phyloP scores from a whole-genome alignment of 768 basidiomycete species.

The Ramaria sp. region DNA sequence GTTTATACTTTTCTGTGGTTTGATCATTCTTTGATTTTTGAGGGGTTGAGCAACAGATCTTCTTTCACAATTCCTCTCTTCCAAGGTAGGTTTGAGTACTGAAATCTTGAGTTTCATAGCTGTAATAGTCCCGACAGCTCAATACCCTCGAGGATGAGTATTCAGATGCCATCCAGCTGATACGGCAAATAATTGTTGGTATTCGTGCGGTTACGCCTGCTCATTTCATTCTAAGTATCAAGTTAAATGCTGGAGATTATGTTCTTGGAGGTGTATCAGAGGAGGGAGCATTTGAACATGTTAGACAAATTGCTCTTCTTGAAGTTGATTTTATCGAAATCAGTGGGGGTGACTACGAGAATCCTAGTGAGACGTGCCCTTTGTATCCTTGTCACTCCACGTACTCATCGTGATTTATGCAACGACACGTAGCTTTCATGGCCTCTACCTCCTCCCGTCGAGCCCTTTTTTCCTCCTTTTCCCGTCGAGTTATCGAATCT shows the following conservation, averaged over 20 bases:
- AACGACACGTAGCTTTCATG: slow-evolving; percentile 18
- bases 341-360: slow-evolving; percentile 80
- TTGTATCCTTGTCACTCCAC: not conserved
- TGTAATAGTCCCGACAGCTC: slow-evolving; percentile 20
- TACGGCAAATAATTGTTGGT: slow-evolving; percentile 40
- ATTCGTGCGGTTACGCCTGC: slow-evolving; percentile 45
- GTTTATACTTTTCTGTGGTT: slow-evolving; percentile 19
- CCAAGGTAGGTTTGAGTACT: slow-evolving; percentile 37
- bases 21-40: not conserved
- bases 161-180: slow-evolving; percentile 45
- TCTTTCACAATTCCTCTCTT: slow-evolving; percentile 66
- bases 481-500: slow-evolving; percentile 34
- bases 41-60: slow-evolving; percentile 43
- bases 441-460: slow-evolving; percentile 35
- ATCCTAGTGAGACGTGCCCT: slow-evolving; percentile 41
- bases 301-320: slow-evolving; percentile 52
- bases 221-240: slow-evolving; percentile 66
- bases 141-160: slow-evolving; percentile 56
- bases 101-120: not conserved
- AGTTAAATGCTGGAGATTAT: slow-evolving; percentile 76
- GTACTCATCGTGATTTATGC: not conserved
- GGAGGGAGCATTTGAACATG: slow-evolving; percentile 44
- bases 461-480: slow-evolving; percentile 63
- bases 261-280: slow-evolving; percentile 24
- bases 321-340: slow-evolving; percentile 80